A percentile compares a stretch with the other conserved stretches of the same genome.
phyloP scores from a whole-genome alignment of 345 rosid genomes.

The Brassica juncea region DNA sequence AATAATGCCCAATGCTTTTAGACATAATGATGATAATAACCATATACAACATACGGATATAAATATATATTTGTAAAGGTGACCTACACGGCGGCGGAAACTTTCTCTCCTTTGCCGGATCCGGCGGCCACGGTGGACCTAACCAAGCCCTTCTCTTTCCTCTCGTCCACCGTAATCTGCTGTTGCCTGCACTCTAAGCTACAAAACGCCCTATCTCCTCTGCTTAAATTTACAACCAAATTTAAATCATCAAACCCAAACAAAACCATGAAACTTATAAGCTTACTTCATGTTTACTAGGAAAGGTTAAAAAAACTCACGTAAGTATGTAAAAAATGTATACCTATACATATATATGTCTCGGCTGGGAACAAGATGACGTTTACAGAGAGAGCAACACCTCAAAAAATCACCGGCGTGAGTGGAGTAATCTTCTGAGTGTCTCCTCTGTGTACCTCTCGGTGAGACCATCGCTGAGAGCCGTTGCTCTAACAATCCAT shows the following conservation, averaged over 20 bases:
- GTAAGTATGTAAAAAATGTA: slow-evolving; percentile 7
- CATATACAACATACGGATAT: slow-evolving; percentile 24
- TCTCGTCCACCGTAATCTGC: slow-evolving; percentile 71
- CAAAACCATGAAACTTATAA: not conserved
- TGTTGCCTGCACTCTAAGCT: slow-evolving; percentile 77
- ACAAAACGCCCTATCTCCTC: slow-evolving; percentile 95
- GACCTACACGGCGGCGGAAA: slow-evolving; percentile 32
- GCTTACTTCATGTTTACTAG: not conserved
- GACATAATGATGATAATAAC: slow-evolving; percentile 2
- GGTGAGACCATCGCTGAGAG: slow-evolving; percentile 45
- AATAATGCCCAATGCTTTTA: slow-evolving; percentile 3
- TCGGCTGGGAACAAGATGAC: slow-evolving; percentile 67
- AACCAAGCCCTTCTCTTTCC: slow-evolving; percentile 43
- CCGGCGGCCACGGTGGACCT: slow-evolving; percentile 8
- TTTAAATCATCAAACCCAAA: not conserved
- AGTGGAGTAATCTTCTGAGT: slow-evolving; percentile 48
- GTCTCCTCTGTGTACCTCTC: slow-evolving; percentile 44
- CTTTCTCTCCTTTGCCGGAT: slow-evolving; percentile 19
- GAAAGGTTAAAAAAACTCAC: not conserved
- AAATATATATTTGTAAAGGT: not conserved
- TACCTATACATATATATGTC: slow-evolving; percentile 93
- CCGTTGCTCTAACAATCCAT: slow-evolving; percentile 50
- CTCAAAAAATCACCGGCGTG: slow-evolving; percentile 50
- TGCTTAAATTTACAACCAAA: slow-evolving; percentile 25
- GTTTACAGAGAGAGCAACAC: slow-evolving; percentile 71